Base-by-base conservation (phyloP, 192 early-diverging fungal genomes). In the Umbelopsis vinacea region DNA sequence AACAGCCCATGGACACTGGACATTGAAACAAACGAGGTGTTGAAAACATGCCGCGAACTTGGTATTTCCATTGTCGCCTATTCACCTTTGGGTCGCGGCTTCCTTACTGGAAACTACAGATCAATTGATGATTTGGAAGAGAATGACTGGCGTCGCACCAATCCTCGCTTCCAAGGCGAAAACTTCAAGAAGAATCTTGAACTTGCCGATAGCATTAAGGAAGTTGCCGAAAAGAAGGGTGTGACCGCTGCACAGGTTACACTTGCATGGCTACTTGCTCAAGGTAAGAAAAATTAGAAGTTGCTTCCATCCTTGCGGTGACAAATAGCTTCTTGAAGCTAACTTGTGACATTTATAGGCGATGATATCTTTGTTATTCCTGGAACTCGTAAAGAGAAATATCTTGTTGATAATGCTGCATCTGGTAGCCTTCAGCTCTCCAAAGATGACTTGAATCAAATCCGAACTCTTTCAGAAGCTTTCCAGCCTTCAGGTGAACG, bases 21-120 rank as follows among this genome's bases (percentile, higher is more conserved):
- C 43, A 83, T 88, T 38, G 87, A 89, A 72, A 79, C 68, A 10
- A 84, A 89, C 69, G 88, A 81, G 2, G 54, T 89, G 15, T 73
- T 89, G 2, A 79, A 86, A 24, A 74, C 88, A 4, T 89, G 86
- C 69, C 78, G 85, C 29, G 86, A 89, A 68, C 79, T 89, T 8
- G 87, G 87, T 9, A 77, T 91, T 47, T 85, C 82, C 10, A 35
- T 87, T 21, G 85, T 92, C 19, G 87, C 91, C 0, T 84, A 87
- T 48, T 71, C 46, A 46, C 63, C 55, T 14, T 33, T 33, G 8
- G 57, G 38, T n/a, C 66, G 73, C 15, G 52, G 52, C 5, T 40
- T 74, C 26, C 17, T 68, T 2, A 69, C 52, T 12, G 52, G 67
- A 9, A 22, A 74, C 10, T 2, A 29, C 15, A 52, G 22, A 23